These are phyloP conservation scores for Beauveria scarabaeidicola DNA, from an alignment of 2,329 filamentous ascomycete genomes.

Conservation along the genomic window DNA sequence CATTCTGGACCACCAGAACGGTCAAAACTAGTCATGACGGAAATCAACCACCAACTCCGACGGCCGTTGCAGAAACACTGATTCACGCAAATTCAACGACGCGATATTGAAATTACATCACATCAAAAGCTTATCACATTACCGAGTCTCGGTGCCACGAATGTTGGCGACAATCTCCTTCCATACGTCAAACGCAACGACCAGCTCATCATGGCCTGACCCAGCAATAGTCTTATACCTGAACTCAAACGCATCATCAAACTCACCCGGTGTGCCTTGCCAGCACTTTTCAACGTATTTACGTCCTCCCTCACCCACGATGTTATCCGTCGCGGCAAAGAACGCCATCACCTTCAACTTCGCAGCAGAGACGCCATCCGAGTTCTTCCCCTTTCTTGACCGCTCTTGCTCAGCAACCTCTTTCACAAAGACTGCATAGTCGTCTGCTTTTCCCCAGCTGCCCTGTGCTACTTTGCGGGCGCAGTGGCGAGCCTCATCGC, in stretches of 20 bases:
- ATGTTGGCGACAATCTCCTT: conserved; percentile 3
- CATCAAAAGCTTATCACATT: neutral
- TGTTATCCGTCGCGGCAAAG: conserved; percentile 7
- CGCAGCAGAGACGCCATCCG: neutral
- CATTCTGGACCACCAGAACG: neutral
- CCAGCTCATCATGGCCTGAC: conserved; percentile 6
- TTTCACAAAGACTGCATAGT: conserved; percentile 5
- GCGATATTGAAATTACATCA: neutral
- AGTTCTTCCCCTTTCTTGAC: neutral
- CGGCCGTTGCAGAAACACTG: neutral
- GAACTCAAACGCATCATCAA: conserved; percentile 5
- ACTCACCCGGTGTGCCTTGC: neutral
- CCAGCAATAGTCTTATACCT: neutral
- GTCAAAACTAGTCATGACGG: neutral
- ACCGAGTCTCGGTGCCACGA: neutral
- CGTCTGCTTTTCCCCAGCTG: conserved; percentile 8
- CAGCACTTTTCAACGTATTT: conserved; percentile 8
- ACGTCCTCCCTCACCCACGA: conserved; percentile 6
- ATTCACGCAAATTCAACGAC: neutral
- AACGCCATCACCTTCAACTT: conserved; percentile 4
- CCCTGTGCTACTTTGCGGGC: conserved; percentile 2
- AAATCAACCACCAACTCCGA: neutral
- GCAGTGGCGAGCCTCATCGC: conserved; percentile 7
- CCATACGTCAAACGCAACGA: conserved; percentile 2
- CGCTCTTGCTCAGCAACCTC: conserved; percentile 3